Evolutionary conservation across 2,329 filamentous ascomycete species (phyloP).

Genomic region (Colletotrichum sp.): DNA sequence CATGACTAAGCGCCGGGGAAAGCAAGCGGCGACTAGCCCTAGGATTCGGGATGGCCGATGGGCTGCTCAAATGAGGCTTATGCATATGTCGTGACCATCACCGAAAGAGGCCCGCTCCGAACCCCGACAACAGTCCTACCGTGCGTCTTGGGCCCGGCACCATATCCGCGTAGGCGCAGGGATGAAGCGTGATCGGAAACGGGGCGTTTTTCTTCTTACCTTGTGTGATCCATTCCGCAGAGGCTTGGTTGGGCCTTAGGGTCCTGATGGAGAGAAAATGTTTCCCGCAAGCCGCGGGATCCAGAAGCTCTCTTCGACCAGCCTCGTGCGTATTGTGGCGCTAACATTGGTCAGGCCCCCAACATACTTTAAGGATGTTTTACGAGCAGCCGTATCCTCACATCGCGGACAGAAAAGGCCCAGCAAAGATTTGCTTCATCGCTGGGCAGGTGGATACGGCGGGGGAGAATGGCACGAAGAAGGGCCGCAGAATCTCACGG

Average conservation of each 20-base stretch:
- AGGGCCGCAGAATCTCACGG: neutral
- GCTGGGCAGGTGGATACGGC: constrained; percentile 2
- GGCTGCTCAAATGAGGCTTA: constrained; percentile 2
- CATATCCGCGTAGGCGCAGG: constrained; percentile 4
- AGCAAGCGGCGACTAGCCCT: neutral
- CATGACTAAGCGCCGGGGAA: neutral
- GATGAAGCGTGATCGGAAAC: neutral
- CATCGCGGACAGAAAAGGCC: neutral
- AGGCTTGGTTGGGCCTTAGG: neutral
- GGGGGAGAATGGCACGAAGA: constrained; percentile 4
- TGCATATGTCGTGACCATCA: neutral
- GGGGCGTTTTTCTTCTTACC: neutral
- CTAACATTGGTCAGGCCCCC: neutral
- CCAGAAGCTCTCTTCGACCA: neutral
- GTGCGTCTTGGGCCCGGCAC: constrained; percentile 8
- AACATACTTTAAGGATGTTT: neutral
- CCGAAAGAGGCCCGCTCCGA: constrained; percentile 11
- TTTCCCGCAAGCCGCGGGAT: constrained; percentile 1
- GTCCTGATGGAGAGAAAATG: neutral
- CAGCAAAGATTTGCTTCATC: neutral
- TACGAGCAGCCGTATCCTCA: neutral
- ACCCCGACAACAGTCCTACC: neutral
- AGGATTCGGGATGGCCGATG: constrained; percentile 1
- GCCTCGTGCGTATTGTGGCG: neutral
- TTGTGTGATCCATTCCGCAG: neutral